A percentile compares a stretch with the other conserved stretches of the same genome.
Evolutionary conservation across 306 rosid genomes (phyloP).

Genomic region (Cicer bijugum): DNA sequence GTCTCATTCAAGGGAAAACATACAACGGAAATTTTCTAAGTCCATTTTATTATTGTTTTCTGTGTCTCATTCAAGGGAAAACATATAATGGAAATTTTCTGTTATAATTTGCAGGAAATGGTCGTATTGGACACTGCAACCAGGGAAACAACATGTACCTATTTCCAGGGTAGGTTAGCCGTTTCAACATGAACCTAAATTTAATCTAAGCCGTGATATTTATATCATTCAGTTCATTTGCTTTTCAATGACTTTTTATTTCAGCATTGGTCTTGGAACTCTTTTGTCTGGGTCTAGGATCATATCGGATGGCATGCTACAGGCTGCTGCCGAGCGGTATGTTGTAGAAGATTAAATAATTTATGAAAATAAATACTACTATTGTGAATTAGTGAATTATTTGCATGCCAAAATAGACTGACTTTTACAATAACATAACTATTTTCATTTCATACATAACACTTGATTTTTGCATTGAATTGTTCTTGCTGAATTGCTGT

Average conservation of each 20-base stretch:
- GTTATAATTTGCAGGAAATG: slow-evolving; percentile 66
- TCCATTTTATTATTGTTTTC: neutral
- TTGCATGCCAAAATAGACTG: slow-evolving; percentile 3
- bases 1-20: slow-evolving; percentile 20
- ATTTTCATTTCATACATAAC: slow-evolving; percentile 6
- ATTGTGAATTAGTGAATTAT: slow-evolving; percentile 4
- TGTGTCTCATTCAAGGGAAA: slow-evolving; percentile 9
- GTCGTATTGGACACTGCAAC: slow-evolving; percentile 89
- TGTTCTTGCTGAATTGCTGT: slow-evolving; percentile 18
- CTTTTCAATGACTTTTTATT: slow-evolving; percentile 39
- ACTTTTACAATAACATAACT: slow-evolving; percentile 1
- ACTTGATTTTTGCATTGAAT: slow-evolving; percentile 22
- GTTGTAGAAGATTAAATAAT: slow-evolving; percentile 37
- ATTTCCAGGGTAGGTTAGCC: slow-evolving; percentile 86
- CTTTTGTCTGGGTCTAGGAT: slow-evolving; percentile 87
- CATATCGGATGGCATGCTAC: slow-evolving; percentile 94
- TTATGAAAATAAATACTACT: slow-evolving; percentile 32
- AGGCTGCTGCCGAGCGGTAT: slow-evolving; percentile 98
- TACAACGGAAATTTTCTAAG: slow-evolving; percentile 13
- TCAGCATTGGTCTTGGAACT: slow-evolving; percentile 97
- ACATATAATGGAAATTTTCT: slow-evolving; percentile 25
- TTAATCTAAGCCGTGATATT: slow-evolving; percentile 15
- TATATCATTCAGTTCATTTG: slow-evolving; percentile 14
- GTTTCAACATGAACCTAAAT: slow-evolving; percentile 31
- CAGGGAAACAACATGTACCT: slow-evolving; percentile 99